Percentiles rank a stretch among this genome's conserved stretches.
phyloP scores from a whole-genome alignment of 768 basidiomycete genomes.

The Lactarius psammicola region DNA sequence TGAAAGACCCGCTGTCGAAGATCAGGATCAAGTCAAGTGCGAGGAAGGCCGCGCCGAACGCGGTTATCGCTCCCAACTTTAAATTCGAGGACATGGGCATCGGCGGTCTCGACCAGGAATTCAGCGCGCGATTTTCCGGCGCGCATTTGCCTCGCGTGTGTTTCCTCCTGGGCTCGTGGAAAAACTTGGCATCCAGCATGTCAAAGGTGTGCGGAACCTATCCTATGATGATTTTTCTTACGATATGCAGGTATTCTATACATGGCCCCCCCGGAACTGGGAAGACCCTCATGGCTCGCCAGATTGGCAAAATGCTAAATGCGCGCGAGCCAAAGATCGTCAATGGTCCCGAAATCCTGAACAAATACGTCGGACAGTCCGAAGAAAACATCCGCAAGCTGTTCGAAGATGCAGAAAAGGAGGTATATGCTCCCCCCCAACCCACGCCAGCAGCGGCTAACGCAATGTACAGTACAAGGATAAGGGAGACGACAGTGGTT shows the following conservation, averaged over 20 bases:
- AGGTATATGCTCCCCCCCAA: conserved; percentile 50
- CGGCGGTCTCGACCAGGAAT: conserved; percentile 94
- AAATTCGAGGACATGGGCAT: conserved; percentile 99
- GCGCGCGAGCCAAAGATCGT: conserved; percentile 97
- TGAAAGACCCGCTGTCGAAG: conserved; percentile 75
- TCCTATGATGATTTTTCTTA: background rate
- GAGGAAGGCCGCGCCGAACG: conserved; percentile 91
- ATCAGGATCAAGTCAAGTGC: conserved; percentile 92
- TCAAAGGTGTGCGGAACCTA: conserved; percentile 70
- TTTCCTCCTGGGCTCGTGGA: conserved; percentile 96
- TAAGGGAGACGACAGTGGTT: conserved; percentile 95
- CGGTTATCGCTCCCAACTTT: conserved; percentile 96
- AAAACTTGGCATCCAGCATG: conserved; percentile 96
- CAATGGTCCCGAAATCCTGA: conserved; percentile 96
- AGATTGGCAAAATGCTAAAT: conserved; percentile 99
- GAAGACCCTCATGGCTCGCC: conserved; percentile 95
- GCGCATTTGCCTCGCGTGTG: conserved; percentile 97
- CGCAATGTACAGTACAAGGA: conserved; percentile 76
- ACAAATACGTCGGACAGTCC: conserved; percentile 94
- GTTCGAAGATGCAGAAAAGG: conserved; percentile 97
- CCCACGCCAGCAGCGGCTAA: conserved; percentile 9
- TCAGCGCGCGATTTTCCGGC: conserved; percentile 95
- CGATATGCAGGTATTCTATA: conserved; percentile 71
- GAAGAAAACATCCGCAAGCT: conserved; percentile 98
- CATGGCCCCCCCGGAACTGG: conserved; percentile 97